Conservation (phyloP, 148 eudicot genomes). For the Pharnaceum exiguum region DNA sequence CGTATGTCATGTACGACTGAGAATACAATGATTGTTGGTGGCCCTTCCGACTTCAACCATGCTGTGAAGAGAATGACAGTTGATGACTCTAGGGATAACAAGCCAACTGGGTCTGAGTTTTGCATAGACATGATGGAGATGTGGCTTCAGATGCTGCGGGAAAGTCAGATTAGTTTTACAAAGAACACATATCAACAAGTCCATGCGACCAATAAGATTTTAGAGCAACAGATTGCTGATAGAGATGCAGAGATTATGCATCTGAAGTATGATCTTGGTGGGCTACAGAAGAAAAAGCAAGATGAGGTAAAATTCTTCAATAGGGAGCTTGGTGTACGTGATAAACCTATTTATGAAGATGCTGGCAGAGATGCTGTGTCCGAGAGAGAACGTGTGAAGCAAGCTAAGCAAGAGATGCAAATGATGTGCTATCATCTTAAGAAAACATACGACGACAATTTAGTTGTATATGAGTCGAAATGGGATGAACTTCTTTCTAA, state of each 20-base stretch:
- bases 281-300: constrained; percentile 41
- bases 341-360: constrained; percentile 77
- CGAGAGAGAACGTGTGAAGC: constrained; percentile 50
- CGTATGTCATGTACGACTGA: constrained; percentile 33
- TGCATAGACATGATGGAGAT: constrained; percentile 52
- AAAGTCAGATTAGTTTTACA: constrained; percentile 36
- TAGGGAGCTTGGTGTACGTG: constrained; percentile 55
- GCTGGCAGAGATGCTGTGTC: constrained; percentile 85
- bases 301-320: constrained; percentile 47
- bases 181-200: constrained; percentile 28
- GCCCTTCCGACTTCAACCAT: constrained; percentile 36
- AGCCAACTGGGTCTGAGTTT: constrained; percentile 29
- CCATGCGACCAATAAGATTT: constrained; percentile 34
- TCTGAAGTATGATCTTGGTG: constrained; percentile 43
- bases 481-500: too few species aligned
- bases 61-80: constrained; percentile 53
- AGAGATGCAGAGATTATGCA: constrained; percentile 42
- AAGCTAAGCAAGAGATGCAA: constrained; percentile 52
- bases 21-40: constrained; percentile 31
- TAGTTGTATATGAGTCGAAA: constrained; percentile 12
- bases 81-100: constrained; percentile 42
- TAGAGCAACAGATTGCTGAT: constrained; percentile 30
- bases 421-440: constrained; percentile 20
- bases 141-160: constrained; percentile 25
- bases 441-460: constrained; percentile 20